Percentiles rank a stretch among this genome's conserved stretches.
Evolutionary conservation across 2,329 filamentous ascomycete genomes (phyloP).

Genomic region (Paraconiothyrium brasiliense): DNA sequence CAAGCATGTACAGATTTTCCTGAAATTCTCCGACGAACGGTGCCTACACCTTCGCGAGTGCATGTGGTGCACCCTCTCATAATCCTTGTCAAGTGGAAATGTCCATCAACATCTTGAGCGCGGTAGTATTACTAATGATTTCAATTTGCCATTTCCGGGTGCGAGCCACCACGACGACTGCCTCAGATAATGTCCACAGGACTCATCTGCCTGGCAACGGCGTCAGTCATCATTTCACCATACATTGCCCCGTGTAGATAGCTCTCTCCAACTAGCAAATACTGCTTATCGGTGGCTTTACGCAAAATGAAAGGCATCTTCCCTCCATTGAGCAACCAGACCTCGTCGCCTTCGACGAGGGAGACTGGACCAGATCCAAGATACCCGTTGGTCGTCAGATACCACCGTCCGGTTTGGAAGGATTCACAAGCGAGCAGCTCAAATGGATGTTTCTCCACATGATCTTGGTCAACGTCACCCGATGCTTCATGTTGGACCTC

Average conservation of each 20-base stretch:
- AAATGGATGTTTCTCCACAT: slow-evolving; percentile 7
- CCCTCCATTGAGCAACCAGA: slow-evolving; percentile 9
- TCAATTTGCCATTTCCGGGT: too few species aligned
- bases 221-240: slow-evolving; percentile 9
- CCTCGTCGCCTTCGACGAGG: slow-evolving; percentile 2
- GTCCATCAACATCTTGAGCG: too few species aligned
- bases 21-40: too few species aligned
- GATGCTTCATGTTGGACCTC: neutral
- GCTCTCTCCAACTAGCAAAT: slow-evolving; percentile 7
- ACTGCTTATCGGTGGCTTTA: neutral
- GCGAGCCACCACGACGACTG: too few species aligned
- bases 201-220: neutral
- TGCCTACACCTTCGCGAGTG: too few species aligned
- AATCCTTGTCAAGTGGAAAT: too few species aligned
- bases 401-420: neutral
- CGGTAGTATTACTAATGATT: too few species aligned
- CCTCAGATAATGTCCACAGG: neutral
- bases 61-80: too few species aligned
- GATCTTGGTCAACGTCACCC: neutral
- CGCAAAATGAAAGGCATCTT: slow-evolving; percentile 3
- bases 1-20: neutral
- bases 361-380: slow-evolving; percentile 4
- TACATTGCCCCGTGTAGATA: slow-evolving; percentile 14
- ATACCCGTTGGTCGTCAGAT: slow-evolving; percentile 1
- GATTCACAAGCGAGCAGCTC: slow-evolving; percentile 9